phyloP scores from a whole-genome alignment of 2,329 filamentous ascomycete species.

The Ophiostoma tasmaniense region DNA sequence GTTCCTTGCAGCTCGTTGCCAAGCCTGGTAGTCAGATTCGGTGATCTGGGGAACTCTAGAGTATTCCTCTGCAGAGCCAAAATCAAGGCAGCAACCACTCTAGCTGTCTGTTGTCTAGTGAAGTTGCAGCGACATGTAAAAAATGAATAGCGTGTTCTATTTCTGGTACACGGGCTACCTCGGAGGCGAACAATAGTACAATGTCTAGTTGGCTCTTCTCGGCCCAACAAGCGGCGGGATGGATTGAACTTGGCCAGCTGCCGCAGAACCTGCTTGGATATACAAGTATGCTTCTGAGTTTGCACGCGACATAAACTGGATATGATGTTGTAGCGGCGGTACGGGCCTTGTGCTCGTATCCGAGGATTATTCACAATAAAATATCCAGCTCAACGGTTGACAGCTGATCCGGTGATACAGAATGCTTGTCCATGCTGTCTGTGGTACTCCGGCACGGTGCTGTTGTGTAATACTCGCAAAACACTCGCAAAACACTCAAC shows the following conservation, averaged over 20 bases:
- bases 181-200: neutral
- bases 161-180: neutral
- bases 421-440: neutral
- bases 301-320: neutral
- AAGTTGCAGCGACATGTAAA: neutral
- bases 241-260: neutral
- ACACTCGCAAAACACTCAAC: neutral
- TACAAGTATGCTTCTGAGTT: neutral
- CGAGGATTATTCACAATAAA: neutral
- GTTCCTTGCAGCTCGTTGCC: neutral
- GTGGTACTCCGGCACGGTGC: neutral
- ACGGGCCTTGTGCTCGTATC: neutral
- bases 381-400: neutral
- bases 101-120: neutral
- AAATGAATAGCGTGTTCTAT: neutral
- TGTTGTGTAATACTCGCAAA: neutral
- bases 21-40: neutral
- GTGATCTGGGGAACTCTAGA: neutral
- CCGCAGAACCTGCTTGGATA: neutral
- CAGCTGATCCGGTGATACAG: neutral
- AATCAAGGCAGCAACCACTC: neutral
- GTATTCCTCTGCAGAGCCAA: too few species aligned
- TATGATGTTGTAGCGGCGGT: neutral
- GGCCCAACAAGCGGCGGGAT: neutral
- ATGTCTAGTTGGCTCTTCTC: neutral